Evolutionary conservation across 2,329 filamentous ascomycete species (phyloP).

Genomic region (Chrysosporium keratinophilum): DNA sequence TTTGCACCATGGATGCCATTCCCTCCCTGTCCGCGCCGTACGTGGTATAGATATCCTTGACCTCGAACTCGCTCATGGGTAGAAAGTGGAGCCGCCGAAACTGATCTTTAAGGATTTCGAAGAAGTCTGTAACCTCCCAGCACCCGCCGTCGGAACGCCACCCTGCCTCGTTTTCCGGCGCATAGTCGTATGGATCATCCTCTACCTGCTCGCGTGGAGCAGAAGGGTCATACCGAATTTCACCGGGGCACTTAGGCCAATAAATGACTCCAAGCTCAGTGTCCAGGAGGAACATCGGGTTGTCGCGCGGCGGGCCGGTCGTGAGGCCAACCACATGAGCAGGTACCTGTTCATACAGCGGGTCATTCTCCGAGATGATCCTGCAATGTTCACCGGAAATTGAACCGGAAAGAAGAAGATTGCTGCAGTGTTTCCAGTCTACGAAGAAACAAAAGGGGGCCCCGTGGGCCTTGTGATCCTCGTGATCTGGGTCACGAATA

Average conservation of each 20-base stretch:
- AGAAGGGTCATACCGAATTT: not conserved
- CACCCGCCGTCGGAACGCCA: conserved; percentile 20
- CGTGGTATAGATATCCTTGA: conserved; percentile 16
- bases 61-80: conserved; percentile 13
- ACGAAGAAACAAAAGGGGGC: conserved; percentile 3
- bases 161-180: conserved; percentile 14
- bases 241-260: conserved; percentile 19
- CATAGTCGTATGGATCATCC: conserved; percentile 21
- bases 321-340: conserved; percentile 13
- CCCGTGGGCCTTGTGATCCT: not conserved
- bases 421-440: not conserved
- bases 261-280: conserved; percentile 23
- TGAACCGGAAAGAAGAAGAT: not conserved
- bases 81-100: conserved; percentile 19
- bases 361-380: not conserved
- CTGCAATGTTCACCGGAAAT: not conserved
- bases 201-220: conserved; percentile 13
- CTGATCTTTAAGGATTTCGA: conserved; percentile 22
- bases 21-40: conserved; percentile 15
- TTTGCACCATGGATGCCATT: conserved; percentile 17
- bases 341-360: conserved; percentile 11
- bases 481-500: conserved; percentile 9
- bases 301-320: conserved; percentile 9
- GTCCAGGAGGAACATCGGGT: conserved; percentile 21
- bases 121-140: conserved; percentile 22